Evolutionary conservation across 2,329 filamentous ascomycete genomes (phyloP).

Genomic region (Thelonectria blattea): DNA sequence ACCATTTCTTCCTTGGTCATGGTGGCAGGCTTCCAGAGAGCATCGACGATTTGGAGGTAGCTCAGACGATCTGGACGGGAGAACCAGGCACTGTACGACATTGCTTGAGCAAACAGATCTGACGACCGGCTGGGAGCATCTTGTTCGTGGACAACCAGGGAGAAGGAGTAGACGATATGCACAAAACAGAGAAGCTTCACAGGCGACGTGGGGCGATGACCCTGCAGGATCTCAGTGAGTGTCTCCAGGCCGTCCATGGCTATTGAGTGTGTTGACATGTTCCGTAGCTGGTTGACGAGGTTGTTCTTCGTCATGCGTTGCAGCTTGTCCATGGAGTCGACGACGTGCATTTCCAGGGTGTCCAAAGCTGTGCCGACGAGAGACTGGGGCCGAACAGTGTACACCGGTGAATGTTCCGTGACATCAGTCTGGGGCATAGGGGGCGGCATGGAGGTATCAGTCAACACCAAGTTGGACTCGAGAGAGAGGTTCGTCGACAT

Average conservation of each 20-base stretch:
- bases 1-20: constrained; percentile 41
- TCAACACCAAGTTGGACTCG: constrained; percentile 46
- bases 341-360: constrained; percentile 53
- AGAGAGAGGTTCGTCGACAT: constrained; percentile 44
- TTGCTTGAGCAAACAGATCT: constrained; percentile 54
- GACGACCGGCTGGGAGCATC: constrained; percentile 44
- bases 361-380: constrained; percentile 54
- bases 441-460: constrained; percentile 36
- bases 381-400: constrained; percentile 34
- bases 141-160: constrained; percentile 52
- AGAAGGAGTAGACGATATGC: constrained; percentile 59
- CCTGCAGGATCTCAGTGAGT: constrained; percentile 49
- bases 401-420: constrained; percentile 36
- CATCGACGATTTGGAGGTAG: constrained; percentile 52
- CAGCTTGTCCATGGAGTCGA: constrained; percentile 52
- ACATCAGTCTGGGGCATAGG: constrained; percentile 21
- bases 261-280: constrained; percentile 48
- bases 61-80: constrained; percentile 42
- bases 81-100: constrained; percentile 52
- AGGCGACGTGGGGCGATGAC: constrained; percentile 46
- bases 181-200: constrained; percentile 57
- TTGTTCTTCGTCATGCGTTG: constrained; percentile 47
- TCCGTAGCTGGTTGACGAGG: constrained; percentile 49
- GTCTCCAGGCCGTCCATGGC: constrained; percentile 50
- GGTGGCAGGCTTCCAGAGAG: constrained; percentile 56